These are phyloP conservation scores for Podila horticola DNA, from an alignment of 192 early-diverging fungal genomes.

Conservation along the genomic window DNA sequence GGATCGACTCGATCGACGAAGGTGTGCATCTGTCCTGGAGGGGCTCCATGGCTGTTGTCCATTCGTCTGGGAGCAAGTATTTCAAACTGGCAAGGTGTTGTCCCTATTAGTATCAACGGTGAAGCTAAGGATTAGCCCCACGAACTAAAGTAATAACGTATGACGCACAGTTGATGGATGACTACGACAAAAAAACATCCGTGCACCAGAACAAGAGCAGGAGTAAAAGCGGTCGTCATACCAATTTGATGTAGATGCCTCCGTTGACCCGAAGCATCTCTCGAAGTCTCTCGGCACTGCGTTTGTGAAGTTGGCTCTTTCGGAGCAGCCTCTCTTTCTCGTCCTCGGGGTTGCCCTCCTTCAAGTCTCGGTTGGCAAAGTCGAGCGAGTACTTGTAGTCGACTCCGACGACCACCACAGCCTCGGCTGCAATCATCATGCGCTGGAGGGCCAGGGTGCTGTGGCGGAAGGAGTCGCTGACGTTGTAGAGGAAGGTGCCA, in stretches of 20 bases:
- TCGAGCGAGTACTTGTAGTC: slow-evolving; percentile 49
- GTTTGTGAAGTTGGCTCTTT: slow-evolving; percentile 39
- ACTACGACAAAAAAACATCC: not conserved
- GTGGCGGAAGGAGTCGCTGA: slow-evolving; percentile 38
- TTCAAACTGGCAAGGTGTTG: slow-evolving; percentile 51
- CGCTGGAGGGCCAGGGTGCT: slow-evolving; percentile 28
- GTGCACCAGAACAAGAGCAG: not conserved
- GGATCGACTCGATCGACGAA: slow-evolving; percentile 76
- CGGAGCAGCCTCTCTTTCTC: slow-evolving; percentile 23
- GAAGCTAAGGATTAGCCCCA: not conserved
- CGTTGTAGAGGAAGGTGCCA: slow-evolving; percentile 30
- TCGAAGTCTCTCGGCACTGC: slow-evolving; percentile 36
- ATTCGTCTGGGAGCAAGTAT: slow-evolving; percentile 90
- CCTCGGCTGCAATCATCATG: slow-evolving; percentile 35
- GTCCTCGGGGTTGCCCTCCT: slow-evolving; percentile 23
- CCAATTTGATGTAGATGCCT: slow-evolving; percentile 51
- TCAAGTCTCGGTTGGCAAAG: slow-evolving; percentile 27
- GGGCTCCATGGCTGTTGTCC: slow-evolving; percentile 84
- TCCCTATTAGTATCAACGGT: slow-evolving; percentile 11
- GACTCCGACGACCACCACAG: slow-evolving; percentile 27
- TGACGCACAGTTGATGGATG: not conserved
- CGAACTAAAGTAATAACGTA: not conserved
- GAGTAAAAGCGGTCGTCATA: slow-evolving; percentile 4
- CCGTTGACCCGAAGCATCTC: slow-evolving; percentile 46
- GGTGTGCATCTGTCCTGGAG: slow-evolving; percentile 88